Conservation (phyloP, 2,329 filamentous ascomycete genomes). For the Gliomastix tumulicola region DNA sequence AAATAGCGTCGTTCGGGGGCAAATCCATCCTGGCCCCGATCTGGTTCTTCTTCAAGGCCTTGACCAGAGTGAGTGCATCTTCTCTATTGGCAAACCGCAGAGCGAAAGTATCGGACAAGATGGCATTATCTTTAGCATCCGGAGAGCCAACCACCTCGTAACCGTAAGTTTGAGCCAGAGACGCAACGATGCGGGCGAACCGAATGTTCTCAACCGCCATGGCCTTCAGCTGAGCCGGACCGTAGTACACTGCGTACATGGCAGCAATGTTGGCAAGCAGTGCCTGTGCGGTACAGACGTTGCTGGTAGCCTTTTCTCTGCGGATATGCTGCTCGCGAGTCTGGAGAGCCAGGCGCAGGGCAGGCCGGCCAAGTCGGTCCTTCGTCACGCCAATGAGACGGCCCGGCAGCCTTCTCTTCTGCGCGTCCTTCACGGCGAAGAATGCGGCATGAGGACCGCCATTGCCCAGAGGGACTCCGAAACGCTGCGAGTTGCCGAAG, state of each 20-base stretch:
- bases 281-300: conserved; percentile 93
- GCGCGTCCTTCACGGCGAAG: conserved; percentile 84
- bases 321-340: conserved; percentile 95
- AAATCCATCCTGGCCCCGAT: too few species aligned
- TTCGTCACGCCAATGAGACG: conserved; percentile 87
- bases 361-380: conserved; percentile 75
- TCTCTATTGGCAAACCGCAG: too few species aligned
- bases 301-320: conserved; percentile 93
- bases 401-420: conserved; percentile 92
- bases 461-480: conserved; percentile 86
- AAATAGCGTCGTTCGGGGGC: too few species aligned
- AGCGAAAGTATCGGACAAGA: conserved; percentile 79
- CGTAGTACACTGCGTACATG: conserved; percentile 92
- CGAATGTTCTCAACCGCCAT: conserved; percentile 76
- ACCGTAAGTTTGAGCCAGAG: conserved; percentile 52
- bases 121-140: too few species aligned
- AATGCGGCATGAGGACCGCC: conserved; percentile 96
- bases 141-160: conserved; percentile 45
- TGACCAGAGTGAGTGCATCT: conserved; percentile 57
- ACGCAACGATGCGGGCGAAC: conserved; percentile 52
- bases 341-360: conserved; percentile 62
- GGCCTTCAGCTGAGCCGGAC: conserved; percentile 71
- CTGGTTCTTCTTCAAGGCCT: too few species aligned
- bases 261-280: conserved; percentile 93
- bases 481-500: conserved; percentile 85